Conservation (phyloP, 176 grass and related monocot species). For the Avena insularis region DNA sequence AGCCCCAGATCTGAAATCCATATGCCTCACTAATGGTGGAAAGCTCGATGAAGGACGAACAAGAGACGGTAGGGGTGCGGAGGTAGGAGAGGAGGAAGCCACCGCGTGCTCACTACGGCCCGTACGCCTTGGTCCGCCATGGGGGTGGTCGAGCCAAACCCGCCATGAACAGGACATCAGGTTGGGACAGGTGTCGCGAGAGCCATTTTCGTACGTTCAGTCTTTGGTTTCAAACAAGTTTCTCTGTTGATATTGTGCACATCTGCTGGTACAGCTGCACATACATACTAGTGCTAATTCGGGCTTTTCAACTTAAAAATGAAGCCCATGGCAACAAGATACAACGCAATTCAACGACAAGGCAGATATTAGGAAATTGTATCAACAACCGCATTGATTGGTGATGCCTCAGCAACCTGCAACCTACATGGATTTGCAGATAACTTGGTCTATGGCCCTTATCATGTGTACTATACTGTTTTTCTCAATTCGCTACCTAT, state of each 20-base stretch:
- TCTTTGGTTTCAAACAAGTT: neutral
- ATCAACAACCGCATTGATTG: slow-evolving; percentile 13
- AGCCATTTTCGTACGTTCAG: too few species aligned
- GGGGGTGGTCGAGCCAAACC: too few species aligned
- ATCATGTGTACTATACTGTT: neutral
- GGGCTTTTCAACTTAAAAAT: neutral
- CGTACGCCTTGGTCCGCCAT: too few species aligned
- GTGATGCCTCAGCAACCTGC: neutral
- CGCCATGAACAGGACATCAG: too few species aligned
- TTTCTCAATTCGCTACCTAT: neutral
- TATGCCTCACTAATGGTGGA: too few species aligned
- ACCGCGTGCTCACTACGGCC: too few species aligned
- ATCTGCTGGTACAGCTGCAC: neutral
- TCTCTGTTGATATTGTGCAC: neutral
- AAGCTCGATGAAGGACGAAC: too few species aligned
- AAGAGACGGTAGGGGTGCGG: too few species aligned
- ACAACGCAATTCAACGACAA: neutral
- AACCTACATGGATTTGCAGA: neutral
- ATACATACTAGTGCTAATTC: neutral
- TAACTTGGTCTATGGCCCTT: neutral
- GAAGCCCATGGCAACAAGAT: neutral
- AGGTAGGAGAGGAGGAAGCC: too few species aligned
- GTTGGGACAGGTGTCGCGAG: too few species aligned
- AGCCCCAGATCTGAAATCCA: too few species aligned
- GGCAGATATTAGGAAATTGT: neutral